Evolutionary conservation across 805 yeast genomes (phyloP), one percentile per base, ranked within the genome.

Genomic region (Ogataea populi-albae): DNA sequence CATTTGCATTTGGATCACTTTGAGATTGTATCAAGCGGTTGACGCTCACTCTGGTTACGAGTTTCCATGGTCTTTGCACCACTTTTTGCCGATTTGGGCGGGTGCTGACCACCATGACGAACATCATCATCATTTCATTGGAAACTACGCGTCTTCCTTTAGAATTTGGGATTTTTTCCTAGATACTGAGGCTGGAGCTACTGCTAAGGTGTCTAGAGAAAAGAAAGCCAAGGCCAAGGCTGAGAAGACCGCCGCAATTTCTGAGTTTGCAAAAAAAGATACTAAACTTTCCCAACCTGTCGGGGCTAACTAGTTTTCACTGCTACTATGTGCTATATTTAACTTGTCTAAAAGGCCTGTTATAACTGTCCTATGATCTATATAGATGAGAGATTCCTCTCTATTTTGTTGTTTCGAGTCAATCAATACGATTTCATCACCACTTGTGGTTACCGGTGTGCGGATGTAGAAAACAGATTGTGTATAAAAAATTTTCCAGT

Each of bases 41-140:
- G 98, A 91, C 61, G 83, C 97, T 17, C 98, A 91, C 64, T 88
- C 97, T 9, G 98, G 98, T 40, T 93, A 91, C 65, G 98, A 91
- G 61, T 91, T 91, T 78, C 98, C 98, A 45, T 81, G 94, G 86
- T 86, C 96, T 4, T 72, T 91, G 57, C 93, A 87, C 66, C 87
- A 88, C 59, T 79, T 91, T 65, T 60, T 91, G 43, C 97, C 97
- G 32, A 76, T 93, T 66, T 89, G 98, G 97, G 95, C 97, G 4
- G 98, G 98, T 48, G 96, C 97, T 16, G 96, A 86, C 55, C 98
- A 91, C 65, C 98, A 91, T 61, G 98, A 91, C 64, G 86, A 86
- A 65, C 98, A 91, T 61, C 98, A 91, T 62, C 95, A 86, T 61
- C 88, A 83, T 68, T 91, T 91, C 65, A 84, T 87, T 52, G 98